phyloP scores from a whole-genome alignment of 1,284 basidiomycete genomes.

The Athelia psychrophila region DNA sequence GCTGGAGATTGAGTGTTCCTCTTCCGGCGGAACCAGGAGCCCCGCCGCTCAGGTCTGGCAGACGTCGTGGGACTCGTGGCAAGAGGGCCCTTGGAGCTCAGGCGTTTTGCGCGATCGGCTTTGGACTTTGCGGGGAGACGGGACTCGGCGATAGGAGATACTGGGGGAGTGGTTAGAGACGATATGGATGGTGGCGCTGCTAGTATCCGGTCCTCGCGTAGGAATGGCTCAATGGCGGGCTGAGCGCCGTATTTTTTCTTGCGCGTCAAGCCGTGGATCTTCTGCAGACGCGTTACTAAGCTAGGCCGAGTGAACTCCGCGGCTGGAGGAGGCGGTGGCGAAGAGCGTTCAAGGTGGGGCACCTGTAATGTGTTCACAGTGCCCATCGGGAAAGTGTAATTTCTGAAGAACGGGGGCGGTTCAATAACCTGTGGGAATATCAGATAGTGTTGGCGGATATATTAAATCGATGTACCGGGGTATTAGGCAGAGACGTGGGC shows the following conservation, averaged over 20 bases:
- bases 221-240: conserved; percentile 45
- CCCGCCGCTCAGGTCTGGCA: not conserved
- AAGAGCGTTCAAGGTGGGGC: not conserved
- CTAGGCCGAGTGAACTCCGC: conserved; percentile 27
- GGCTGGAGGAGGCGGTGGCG: not conserved
- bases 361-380: not conserved
- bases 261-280: conserved; percentile 58
- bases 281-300: conserved; percentile 52
- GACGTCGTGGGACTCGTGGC: not conserved
- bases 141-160: not conserved
- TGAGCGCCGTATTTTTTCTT: conserved; percentile 60
- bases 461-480: not conserved
- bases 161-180: not conserved
- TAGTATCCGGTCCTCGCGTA: conserved; percentile 41
- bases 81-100: not conserved
- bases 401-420: not conserved
- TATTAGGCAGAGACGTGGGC: too few relatives aligned
- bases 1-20: not conserved
- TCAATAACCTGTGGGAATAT: not conserved
- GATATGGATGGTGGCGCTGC: conserved; percentile 7
- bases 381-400: not conserved
- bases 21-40: not conserved
- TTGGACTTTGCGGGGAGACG: not conserved
- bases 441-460: not conserved
- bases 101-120: not conserved